Conservation (phyloP, 371 early-diverging fungal genomes). For the Parasitella parasitica region DNA sequence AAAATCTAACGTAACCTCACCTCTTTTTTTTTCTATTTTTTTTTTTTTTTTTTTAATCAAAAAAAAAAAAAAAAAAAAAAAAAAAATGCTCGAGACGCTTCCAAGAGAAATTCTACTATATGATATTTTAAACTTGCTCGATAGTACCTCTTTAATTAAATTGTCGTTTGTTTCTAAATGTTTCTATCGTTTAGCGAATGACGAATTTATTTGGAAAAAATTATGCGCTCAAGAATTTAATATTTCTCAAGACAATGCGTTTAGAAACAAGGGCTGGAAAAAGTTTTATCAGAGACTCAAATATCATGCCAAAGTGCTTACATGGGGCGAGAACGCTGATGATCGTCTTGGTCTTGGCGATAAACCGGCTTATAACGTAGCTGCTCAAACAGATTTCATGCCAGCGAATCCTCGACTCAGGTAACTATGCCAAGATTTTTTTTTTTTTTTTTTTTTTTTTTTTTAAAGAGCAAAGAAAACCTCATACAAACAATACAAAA, state of each 20-base stretch:
- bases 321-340: slow-evolving; percentile 45
- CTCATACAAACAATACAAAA: background rate
- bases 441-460: too few relatives aligned
- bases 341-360: slow-evolving; percentile 24
- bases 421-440: slow-evolving; percentile 2
- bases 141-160: slow-evolving; percentile 18
- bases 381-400: background rate
- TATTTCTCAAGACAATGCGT: slow-evolving; percentile 31
- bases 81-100: slow-evolving; percentile 12
- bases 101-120: slow-evolving; percentile 18
- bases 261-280: slow-evolving; percentile 43
- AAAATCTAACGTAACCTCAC: too few relatives aligned
- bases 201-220: slow-evolving; percentile 45
- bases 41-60: background rate
- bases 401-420: background rate
- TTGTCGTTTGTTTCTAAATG: slow-evolving; percentile 19
- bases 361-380: background rate
- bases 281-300: slow-evolving; percentile 29
- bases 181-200: slow-evolving; percentile 28
- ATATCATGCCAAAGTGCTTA: slow-evolving; percentile 31
- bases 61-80: background rate
- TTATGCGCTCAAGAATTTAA: slow-evolving; percentile 34
- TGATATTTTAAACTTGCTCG: slow-evolving; percentile 28
- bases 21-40: background rate
- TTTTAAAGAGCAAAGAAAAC: too few relatives aligned